Percentiles rank a stretch among this genome's conserved stretches.
Evolutionary conservation across 768 basidiomycete genomes (phyloP).

Genomic region (Podaxis carcinomalis): DNA sequence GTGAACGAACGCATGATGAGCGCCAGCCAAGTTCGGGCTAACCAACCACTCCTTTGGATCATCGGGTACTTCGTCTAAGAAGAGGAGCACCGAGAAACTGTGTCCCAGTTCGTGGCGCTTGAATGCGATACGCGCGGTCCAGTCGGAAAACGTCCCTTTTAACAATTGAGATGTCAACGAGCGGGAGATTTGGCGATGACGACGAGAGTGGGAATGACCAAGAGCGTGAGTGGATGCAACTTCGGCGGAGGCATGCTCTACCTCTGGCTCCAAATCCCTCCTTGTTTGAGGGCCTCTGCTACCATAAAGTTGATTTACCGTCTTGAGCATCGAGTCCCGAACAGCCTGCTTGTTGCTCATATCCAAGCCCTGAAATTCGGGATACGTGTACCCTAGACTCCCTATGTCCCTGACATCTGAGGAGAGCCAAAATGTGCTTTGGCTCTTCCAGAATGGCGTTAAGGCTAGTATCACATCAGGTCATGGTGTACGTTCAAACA

Average conservation of each 20-base stretch:
- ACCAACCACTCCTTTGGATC: conserved; percentile 33
- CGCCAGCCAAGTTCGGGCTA: conserved; percentile 35
- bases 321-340: conserved; percentile 20
- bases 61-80: conserved; percentile 38
- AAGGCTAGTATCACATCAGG: conserved; percentile 22
- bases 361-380: conserved; percentile 36
- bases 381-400: conserved; percentile 37
- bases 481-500: not conserved
- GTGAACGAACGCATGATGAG: conserved; percentile 38
- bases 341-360: conserved; percentile 20
- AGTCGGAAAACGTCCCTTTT: conserved; percentile 26
- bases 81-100: conserved; percentile 44
- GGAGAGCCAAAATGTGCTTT: conserved; percentile 34
- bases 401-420: conserved; percentile 17
- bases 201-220: not conserved
- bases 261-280: not conserved
- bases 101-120: conserved; percentile 39
- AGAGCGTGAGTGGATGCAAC: no score
- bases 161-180: not conserved
- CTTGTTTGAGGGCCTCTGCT: no score
- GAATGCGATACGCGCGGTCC: conserved; percentile 37
- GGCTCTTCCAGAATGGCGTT: conserved; percentile 39
- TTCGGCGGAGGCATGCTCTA: no score
- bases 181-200: not conserved
- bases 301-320: conserved; percentile 28